These are phyloP conservation scores for Carallia pectinifolia DNA, from an alignment of 345 rosid species.

Conservation along the genomic window DNA sequence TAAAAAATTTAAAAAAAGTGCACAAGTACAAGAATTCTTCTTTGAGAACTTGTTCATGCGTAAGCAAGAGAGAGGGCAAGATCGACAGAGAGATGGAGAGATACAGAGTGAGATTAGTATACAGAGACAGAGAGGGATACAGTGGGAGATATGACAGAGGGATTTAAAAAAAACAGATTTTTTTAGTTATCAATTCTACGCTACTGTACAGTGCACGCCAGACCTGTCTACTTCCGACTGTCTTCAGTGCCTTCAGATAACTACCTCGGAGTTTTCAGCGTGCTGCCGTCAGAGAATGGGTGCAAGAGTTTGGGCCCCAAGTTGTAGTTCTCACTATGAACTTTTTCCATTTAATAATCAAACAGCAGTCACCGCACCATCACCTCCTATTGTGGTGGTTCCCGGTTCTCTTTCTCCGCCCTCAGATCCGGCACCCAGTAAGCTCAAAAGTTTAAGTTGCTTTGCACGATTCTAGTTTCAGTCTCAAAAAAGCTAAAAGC, in stretches of 20 bases:
- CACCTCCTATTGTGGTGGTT: neutral
- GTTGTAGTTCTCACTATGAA: constrained; percentile 38
- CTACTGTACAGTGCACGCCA: constrained; percentile 52
- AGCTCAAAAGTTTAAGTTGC: neutral
- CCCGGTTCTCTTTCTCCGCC: neutral
- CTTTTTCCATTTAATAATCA: constrained; percentile 20
- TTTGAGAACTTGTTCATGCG: no score
- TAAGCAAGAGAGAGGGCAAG: no score
- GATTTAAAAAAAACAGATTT: no score
- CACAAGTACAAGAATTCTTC: no score
- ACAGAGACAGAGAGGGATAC: no score
- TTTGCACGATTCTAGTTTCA: no score
- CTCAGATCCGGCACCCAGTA: constrained; percentile 8
- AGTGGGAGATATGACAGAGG: no score
- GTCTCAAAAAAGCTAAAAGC: no score
- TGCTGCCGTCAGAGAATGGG: constrained; percentile 27
- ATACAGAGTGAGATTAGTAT: no score
- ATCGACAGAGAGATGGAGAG: no score
- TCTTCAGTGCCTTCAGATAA: constrained; percentile 29
- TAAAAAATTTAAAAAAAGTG: no score
- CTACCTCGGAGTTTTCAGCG: neutral
- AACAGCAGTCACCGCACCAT: constrained; percentile 8
- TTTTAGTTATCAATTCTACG: neutral
- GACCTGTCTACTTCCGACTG: constrained; percentile 44
- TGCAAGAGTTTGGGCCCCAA: constrained; percentile 30